A percentile compares a stretch with the other conserved stretches of the same genome.
Evolutionary conservation across 805 yeast species (phyloP).

Genomic region (baker's yeast (Saccharomyces cerevisiae)): DNA sequence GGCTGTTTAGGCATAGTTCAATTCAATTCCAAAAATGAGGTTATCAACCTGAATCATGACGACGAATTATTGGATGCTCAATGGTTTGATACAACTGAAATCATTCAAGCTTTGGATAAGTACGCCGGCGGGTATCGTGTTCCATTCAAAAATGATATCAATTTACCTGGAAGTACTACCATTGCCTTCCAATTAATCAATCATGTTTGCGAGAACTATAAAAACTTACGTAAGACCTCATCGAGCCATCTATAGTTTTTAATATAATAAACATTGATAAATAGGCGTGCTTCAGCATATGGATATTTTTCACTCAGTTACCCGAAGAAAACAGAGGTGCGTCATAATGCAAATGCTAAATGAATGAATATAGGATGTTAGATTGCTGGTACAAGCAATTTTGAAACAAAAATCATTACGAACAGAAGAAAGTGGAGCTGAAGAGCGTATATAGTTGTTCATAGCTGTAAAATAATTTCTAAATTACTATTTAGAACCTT

Average conservation of each 20-base stretch:
- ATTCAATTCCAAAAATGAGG: conserved; percentile 55
- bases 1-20: conserved; percentile 83
- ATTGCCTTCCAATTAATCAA: conserved; percentile 24
- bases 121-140: conserved; percentile 16
- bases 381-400: neutral
- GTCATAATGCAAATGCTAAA: neutral
- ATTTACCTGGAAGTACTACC: conserved; percentile 27
- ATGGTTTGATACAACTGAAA: conserved; percentile 63
- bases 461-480: neutral
- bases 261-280: neutral
- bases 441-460: neutral
- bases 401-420: neutral
- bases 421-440: neutral
- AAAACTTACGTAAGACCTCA: neutral
- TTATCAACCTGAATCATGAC: conserved; percentile 69
- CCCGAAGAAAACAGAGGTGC: neutral
- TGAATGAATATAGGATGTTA: neutral
- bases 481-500: neutral
- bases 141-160: conserved; percentile 14
- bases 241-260: neutral
- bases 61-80: conserved; percentile 77
- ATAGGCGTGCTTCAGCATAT: neutral
- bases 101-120: conserved; percentile 35
- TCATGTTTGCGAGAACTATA: conserved; percentile 10
- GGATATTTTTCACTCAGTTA: neutral